Evolutionary conservation across 305 asterid species (phyloP), one percentile per base, ranked within the genome.

Genomic region (Fraxinus ornus): DNA sequence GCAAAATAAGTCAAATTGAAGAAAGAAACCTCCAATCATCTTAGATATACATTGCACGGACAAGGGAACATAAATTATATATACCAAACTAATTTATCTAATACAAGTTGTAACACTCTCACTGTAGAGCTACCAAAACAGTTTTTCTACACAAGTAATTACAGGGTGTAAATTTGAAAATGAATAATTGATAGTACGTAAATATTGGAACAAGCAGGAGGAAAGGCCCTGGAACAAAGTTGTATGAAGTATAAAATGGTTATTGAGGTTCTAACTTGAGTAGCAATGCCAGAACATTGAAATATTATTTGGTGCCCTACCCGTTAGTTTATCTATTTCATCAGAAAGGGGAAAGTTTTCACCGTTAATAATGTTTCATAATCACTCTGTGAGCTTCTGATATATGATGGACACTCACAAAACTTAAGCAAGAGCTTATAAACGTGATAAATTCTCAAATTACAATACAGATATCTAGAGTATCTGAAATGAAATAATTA

Each of bases 391-490:
- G 33, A 19, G 76, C 21, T 15, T 72, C 49, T 7, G 39, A 5
- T 4, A 22, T 68, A 81, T 4, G 41, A 37, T 80, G 57, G 7
- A 75, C 78, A n/a, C 13, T 36, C 3, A 15, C 5, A 80, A 71
- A 73, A 30, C 41, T 72, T 32, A 84, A 71, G 77, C 80, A 79
- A 22, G 41, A 79, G 81, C 82, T 47, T 55, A 26, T 24, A 52
- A 81, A 75, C 68, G 81, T 52, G 84, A 84, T 75, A 62, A 19
- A 71, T 24, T 82, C 72, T 80, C 68, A 15, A 71, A 68, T 32
- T 33, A 71, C 76, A 71, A 17, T 33, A 71, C 24, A 71, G 12
- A 71, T 33, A 33, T 71, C 44, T 71, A 9, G 76, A 71, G 76
- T 33, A 17, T 30, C 15, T 35, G 26, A 33, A 17, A 72, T 17